Percentiles rank a stretch among this genome's conserved stretches.
These are phyloP conservation scores for Trichoderma virens DNA, from an alignment of 495 filamentous ascomycete genomes.

Conservation along the genomic window DNA sequence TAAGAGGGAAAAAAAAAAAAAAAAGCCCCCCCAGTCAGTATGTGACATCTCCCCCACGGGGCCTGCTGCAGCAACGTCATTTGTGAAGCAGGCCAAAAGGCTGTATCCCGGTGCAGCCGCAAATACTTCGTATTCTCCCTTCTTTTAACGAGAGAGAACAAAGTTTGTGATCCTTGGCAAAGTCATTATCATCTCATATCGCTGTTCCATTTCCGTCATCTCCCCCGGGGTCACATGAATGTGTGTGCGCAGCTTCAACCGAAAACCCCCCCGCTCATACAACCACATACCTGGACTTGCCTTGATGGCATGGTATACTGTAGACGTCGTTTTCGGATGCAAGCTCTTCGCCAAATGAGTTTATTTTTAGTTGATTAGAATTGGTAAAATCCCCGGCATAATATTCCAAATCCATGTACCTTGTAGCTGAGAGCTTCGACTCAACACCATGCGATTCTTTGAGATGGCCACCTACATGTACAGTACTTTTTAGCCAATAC, in stretches of 20 bases:
- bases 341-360: background rate
- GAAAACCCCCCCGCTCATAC: background rate
- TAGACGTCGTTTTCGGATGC: background rate
- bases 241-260: background rate
- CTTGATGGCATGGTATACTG: too few relatives aligned
- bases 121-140: background rate
- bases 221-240: background rate
- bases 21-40: background rate
- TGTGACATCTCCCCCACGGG: background rate
- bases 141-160: background rate
- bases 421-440: background rate
- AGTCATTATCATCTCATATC: background rate
- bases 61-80: background rate
- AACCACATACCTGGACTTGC: background rate
- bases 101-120: background rate
- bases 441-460: background rate
- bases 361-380: background rate
- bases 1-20: too few relatives aligned
- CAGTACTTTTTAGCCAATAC: background rate
- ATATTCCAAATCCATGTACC: background rate
- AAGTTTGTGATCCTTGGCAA: background rate
- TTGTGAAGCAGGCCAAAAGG: background rate
- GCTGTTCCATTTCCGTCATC: background rate
- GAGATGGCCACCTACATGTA: background rate
- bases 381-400: background rate